Base-by-base conservation (phyloP, 2,329 filamentous ascomycete genomes). In the Stemphylium vesicarium region DNA sequence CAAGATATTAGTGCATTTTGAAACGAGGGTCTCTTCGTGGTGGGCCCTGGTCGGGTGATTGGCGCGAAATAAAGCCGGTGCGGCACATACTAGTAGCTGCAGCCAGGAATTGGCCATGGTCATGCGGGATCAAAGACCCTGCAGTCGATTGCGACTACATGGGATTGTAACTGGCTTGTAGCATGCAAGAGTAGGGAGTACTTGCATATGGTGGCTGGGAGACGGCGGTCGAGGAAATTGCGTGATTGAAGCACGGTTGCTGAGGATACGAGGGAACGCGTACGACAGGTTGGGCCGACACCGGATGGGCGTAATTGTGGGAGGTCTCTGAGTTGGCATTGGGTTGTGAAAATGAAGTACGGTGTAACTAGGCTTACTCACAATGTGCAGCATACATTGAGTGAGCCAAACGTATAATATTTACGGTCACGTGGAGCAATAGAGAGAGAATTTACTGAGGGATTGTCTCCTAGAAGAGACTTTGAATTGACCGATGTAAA, bases 1-100 rank as follows among this genome's bases (percentile, higher is more conserved):
- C 48, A 45, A 42, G 48, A 56, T 47, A 20, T 12, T 56, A 52
- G 53, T 52, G 47, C 32, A 52, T 56, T 45, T 50, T 42, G 10
- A 20, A 43, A 42, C 36, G 33, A 50, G 48, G 42, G 47, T 41
- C 36, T 41, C 36, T 41, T n/a, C 16, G 24, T 31, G 26, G 53
- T 36, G 38, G 41, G 32, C 31, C 35, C n/a, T 42, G 47, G 36
- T 13, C 20, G 31, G 9, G 22, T 43, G 40, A 38, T 52, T 46
- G 53, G 32, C 32, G 33, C 38, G 15, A 13, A 32, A 5, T 7
- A 8, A 4, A 22, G 18, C 29, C 47, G 36, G 24, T 33, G 42
- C 22, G 36, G 37, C 41, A 42, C 33, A 24, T 29, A 33, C 26
- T 36, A 44, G 41, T 35, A 16, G 31, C 40, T 45, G 26, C 29